phyloP scores from a whole-genome alignment of 176 grass and related monocot genomes.

The Oryza meridionalis region DNA sequence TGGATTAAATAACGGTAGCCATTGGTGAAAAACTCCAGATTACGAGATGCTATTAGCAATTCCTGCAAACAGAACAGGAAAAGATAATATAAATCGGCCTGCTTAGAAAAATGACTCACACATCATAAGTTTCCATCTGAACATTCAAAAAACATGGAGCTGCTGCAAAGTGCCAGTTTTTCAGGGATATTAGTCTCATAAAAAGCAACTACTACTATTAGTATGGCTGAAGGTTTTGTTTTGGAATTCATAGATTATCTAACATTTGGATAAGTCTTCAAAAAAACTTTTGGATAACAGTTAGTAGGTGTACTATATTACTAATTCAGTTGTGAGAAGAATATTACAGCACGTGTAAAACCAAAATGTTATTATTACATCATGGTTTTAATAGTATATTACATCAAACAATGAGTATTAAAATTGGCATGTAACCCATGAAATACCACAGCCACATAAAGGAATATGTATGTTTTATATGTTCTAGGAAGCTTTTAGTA shows the following conservation, averaged over 20 bases:
- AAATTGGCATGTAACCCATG: constrained; percentile 15
- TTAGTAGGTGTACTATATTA: not conserved
- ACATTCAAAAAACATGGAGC: not conserved
- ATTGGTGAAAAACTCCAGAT: constrained; percentile 94
- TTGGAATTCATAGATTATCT: not conserved
- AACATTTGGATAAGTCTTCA: not conserved
- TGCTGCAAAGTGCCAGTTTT: not conserved
- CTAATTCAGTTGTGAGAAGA: constrained; percentile 1
- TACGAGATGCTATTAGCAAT: constrained; percentile 88
- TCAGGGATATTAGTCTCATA: constrained; percentile 1
- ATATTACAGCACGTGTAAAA: not conserved
- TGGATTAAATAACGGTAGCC: constrained; percentile 97
- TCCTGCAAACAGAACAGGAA: constrained; percentile 58
- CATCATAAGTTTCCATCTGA: not conserved
- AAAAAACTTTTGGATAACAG: not conserved
- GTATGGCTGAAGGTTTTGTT: not conserved
- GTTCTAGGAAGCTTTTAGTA: not conserved
- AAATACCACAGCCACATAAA: not conserved
- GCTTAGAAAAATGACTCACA: not conserved
- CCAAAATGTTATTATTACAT: not conserved
- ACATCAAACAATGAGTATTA: not conserved
- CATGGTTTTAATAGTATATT: not conserved
- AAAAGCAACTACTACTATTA: not conserved
- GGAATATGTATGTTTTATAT: not conserved
- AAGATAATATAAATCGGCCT: not conserved